Conservation (phyloP, 1,284 basidiomycete species). For the Puccinia brachypodii region DNA sequence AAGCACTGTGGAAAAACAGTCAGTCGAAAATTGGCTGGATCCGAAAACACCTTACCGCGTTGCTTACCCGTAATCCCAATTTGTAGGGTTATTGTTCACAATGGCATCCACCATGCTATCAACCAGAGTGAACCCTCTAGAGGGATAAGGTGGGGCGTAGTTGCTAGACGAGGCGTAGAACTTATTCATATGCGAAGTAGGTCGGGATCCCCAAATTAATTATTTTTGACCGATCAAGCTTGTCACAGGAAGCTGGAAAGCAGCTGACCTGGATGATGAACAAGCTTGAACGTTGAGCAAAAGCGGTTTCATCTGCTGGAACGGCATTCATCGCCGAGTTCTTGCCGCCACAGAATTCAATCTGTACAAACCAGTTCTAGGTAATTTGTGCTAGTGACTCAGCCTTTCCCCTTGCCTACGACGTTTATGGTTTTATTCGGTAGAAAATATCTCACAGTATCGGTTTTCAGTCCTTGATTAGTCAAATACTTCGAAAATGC, state of each 20-base stretch:
- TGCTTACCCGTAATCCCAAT: slow-evolving; percentile 32
- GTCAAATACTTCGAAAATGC: slow-evolving; percentile 52
- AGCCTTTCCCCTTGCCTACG: neutral
- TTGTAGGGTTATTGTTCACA: slow-evolving; percentile 18
- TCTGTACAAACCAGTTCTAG: slow-evolving; percentile 40
- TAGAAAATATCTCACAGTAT: slow-evolving; percentile 17
- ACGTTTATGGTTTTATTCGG: neutral
- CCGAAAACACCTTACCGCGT: too few relatives aligned
- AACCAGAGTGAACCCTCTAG: neutral
- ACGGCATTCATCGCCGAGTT: slow-evolving; percentile 19
- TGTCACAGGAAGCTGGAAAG: neutral
- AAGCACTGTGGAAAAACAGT: slow-evolving; percentile 15
- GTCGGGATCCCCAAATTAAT: neutral
- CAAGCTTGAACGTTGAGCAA: slow-evolving; percentile 20
- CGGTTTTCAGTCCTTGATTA: slow-evolving; percentile 43
- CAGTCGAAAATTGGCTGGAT: neutral
- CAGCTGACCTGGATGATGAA: slow-evolving; percentile 19
- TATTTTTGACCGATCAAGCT: neutral
- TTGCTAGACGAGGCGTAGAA: slow-evolving; percentile 29
- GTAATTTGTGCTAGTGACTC: neutral
- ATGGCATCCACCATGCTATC: slow-evolving; percentile 34
- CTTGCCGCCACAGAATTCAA: slow-evolving; percentile 29
- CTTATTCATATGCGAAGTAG: neutral
- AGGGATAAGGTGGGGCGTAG: slow-evolving; percentile 1
- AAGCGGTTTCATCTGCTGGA: slow-evolving; percentile 23